These are phyloP conservation scores for Camellia japonica DNA, from an alignment of 148 eudicot species.

Conservation along the genomic window DNA sequence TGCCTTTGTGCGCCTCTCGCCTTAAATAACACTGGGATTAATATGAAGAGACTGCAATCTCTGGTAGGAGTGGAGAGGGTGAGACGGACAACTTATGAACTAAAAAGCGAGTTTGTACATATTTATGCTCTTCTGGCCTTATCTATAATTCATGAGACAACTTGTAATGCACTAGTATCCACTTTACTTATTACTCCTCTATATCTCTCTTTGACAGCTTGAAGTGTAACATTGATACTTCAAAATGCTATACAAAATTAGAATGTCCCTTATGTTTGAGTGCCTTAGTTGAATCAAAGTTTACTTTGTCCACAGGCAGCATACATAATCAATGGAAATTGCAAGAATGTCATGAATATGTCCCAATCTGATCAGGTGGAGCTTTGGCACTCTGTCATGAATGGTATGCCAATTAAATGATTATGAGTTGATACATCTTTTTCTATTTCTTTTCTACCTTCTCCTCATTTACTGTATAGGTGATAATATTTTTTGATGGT, in stretches of 20 bases:
- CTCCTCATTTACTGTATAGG: not conserved
- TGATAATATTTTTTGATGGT: no score
- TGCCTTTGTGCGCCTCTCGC: no score
- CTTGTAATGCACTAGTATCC: not conserved
- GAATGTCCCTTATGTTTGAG: not conserved
- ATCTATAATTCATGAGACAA: not conserved
- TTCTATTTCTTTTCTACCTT: not conserved
- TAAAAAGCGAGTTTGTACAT: not conserved
- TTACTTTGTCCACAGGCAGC: conserved; percentile 62
- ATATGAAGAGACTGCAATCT: not conserved
- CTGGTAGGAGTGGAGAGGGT: not conserved
- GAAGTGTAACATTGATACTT: not conserved
- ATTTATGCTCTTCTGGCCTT: not conserved
- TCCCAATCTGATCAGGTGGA: conserved; percentile 86
- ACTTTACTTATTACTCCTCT: not conserved
- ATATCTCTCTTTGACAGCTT: not conserved
- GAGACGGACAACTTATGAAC: not conserved
- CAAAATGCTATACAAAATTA: not conserved
- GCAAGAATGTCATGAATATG: conserved; percentile 96
- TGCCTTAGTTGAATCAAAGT: not conserved
- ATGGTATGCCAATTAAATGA: conserved; percentile 46
- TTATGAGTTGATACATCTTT: conserved; percentile 8
- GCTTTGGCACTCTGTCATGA: conserved; percentile 80
- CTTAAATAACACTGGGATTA: no score
- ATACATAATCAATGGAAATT: conserved; percentile 79